phyloP scores from a whole-genome alignment of 2,329 filamentous ascomycete species.

The Fusarium subtropicale region DNA sequence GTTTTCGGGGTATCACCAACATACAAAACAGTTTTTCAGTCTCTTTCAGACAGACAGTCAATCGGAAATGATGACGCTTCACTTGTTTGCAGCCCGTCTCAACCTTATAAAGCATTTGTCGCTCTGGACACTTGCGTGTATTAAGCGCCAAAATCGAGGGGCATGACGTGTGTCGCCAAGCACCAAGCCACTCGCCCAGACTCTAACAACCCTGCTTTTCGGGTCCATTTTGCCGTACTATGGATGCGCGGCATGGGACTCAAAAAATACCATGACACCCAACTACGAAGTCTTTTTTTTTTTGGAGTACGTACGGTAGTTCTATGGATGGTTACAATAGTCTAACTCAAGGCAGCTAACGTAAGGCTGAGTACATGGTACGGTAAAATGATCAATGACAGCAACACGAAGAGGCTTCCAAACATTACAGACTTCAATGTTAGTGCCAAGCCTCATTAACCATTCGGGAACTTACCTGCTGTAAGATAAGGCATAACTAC shows the following conservation, averaged over 20 bases:
- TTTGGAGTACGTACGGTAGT: not conserved
- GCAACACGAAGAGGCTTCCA: constrained; percentile 4
- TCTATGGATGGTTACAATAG: not conserved
- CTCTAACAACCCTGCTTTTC: constrained; percentile 46
- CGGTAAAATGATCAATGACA: not conserved
- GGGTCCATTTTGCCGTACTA: constrained; percentile 40
- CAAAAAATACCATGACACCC: constrained; percentile 4
- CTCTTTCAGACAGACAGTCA: not conserved
- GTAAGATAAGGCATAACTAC: not conserved
- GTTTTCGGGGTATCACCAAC: constrained; percentile 18
- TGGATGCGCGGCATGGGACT: constrained; percentile 25
- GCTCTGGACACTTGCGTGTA: constrained; percentile 28
- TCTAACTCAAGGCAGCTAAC: not conserved
- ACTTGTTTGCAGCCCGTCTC: constrained; percentile 4
- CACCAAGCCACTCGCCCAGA: constrained; percentile 49
- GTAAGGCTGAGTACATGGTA: constrained; percentile 16
- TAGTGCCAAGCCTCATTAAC: not conserved
- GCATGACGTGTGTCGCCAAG: constrained; percentile 50
- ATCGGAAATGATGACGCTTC: constrained; percentile 1
- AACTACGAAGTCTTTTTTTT: not conserved
- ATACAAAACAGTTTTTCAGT: not conserved
- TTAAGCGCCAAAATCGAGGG: constrained; percentile 44
- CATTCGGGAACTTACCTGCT: not conserved
- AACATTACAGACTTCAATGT: not conserved
- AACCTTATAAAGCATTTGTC: constrained; percentile 23